Conservation (phyloP, 352 stramenopile genomes). For the Phytophthora pseudosyringae region DNA sequence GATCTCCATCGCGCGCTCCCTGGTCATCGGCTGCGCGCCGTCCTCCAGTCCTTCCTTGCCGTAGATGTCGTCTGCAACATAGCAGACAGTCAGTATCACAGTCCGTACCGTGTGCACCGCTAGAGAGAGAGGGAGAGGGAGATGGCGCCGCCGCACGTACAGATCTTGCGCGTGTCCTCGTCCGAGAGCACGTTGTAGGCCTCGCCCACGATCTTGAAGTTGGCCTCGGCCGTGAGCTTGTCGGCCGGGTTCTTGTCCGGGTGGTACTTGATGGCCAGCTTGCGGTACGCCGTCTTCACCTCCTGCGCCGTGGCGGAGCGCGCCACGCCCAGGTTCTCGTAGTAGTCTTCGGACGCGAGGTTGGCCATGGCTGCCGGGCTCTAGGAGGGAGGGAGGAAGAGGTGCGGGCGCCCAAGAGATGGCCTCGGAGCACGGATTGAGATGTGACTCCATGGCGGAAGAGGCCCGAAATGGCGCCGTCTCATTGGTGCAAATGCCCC, state of each 20-base stretch:
- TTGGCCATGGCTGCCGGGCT: constrained; percentile 40
- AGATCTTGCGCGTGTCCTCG: constrained; percentile 90
- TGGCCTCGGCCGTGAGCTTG: constrained; percentile 86
- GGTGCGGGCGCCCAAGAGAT: constrained; percentile 9
- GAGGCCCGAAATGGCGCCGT: constrained; percentile 3
- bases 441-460: constrained; percentile 24
- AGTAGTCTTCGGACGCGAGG: constrained; percentile 83
- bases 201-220: constrained; percentile 95
- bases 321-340: constrained; percentile 83
- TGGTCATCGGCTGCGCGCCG: constrained; percentile 83
- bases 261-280: constrained; percentile 94
- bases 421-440: constrained; percentile 1
- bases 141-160: constrained; percentile 42
- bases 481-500: constrained; percentile 23
- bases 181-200: constrained; percentile 95
- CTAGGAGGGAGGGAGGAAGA: not conserved
- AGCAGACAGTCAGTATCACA: constrained; percentile 16
- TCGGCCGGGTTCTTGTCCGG: constrained; percentile 92
- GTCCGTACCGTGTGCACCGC: too few species aligned
- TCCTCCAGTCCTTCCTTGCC: constrained; percentile 92
- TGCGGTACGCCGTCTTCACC: constrained; percentile 91
- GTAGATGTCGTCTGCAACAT: constrained; percentile 88
- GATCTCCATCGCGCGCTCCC: constrained; percentile 82
- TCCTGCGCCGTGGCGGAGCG: constrained; percentile 73
- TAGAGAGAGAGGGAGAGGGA: not conserved